Percentiles rank a stretch among this genome's conserved stretches.
Evolutionary conservation across 805 yeast genomes (phyloP).

Genomic region (Teunomyces gatunensis): DNA sequence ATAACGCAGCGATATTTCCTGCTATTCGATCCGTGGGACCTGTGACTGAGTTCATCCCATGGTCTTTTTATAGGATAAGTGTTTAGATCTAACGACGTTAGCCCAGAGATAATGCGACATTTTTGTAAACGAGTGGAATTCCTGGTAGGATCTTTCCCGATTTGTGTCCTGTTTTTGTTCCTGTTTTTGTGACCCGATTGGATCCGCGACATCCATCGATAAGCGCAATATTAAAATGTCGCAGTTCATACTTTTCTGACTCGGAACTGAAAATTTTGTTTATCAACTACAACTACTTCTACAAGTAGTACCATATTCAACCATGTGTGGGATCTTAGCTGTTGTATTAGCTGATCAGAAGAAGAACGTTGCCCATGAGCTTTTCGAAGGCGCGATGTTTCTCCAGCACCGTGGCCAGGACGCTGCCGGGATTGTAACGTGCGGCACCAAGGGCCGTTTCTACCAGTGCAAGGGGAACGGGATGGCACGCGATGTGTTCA

Average conservation of each 20-base stretch:
- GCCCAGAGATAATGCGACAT: not conserved
- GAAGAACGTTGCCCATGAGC: constrained; percentile 78
- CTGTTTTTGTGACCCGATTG: too few species aligned
- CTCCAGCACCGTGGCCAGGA: constrained; percentile 98
- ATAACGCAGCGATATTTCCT: not conserved
- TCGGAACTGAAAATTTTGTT: constrained; percentile 1
- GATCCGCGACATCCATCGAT: not conserved
- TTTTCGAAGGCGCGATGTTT: constrained; percentile 88
- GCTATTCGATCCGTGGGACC: not conserved
- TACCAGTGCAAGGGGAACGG: constrained; percentile 99
- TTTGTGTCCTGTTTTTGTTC: too few species aligned
- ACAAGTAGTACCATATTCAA: not conserved
- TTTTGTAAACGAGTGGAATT: not conserved
- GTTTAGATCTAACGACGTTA: not conserved
- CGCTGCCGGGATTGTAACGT: constrained; percentile 98
- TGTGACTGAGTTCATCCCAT: constrained; percentile 4
- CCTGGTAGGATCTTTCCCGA: too few species aligned
- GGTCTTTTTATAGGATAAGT: not conserved
- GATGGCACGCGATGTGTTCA: constrained; percentile 97
- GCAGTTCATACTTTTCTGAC: not conserved
- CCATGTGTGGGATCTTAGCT: constrained; percentile 95
- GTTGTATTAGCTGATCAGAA: constrained; percentile 75
- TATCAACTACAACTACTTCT: not conserved
- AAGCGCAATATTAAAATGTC: not conserved
- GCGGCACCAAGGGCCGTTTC: constrained; percentile 89